Base-by-base conservation (phyloP, 805 yeast genomes). In the Yamadazyma ubonensis region DNA sequence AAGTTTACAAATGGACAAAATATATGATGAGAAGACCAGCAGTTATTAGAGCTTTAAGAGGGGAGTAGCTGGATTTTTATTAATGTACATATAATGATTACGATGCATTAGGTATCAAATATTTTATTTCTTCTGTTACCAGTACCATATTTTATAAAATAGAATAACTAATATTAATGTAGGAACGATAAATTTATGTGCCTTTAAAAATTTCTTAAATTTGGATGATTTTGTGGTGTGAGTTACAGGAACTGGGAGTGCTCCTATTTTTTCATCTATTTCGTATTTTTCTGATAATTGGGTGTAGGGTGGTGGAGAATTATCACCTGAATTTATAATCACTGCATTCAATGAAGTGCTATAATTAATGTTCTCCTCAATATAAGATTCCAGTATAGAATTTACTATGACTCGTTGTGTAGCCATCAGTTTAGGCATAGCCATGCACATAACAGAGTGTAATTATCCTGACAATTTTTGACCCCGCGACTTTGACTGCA, bases 21-120 rank as follows among this genome's bases (percentile, higher is more conserved):
- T 82, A 81, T 54, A 87, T 90, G 96, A 86, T 90, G 96, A 79
- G 91, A 63, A 78, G 97, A 57, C 95, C 96, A 3, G 90, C 93
- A 1, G 96, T 90, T 21, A 73, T 85, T 19, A 76, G 91, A 48
- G 96, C 97, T 2, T 70, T 90, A 44, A 78, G 89, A 45, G 93
- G 89, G 3, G 86, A 81, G 43, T 69, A 50, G 18, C 5, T 19
- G 12, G 23, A n/a, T 14, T 15, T 10, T 29, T 15, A 29, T 8
- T 5, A 35, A 35, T 26, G 38, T 19, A 19, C 25, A 18, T 35
- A 28, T 36, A 36, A 36, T 15, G 39, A 36, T 36, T 33, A 36
- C 29, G 39, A 36, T 14, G 23, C n/a, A 17, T 21, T 29, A 18
- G 21, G 32, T 35, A 26, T 27, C 25, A 12, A 35, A 23, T 11